Base-by-base conservation (phyloP, 2,329 filamentous ascomycete genomes). In the Penicillium sp. region DNA sequence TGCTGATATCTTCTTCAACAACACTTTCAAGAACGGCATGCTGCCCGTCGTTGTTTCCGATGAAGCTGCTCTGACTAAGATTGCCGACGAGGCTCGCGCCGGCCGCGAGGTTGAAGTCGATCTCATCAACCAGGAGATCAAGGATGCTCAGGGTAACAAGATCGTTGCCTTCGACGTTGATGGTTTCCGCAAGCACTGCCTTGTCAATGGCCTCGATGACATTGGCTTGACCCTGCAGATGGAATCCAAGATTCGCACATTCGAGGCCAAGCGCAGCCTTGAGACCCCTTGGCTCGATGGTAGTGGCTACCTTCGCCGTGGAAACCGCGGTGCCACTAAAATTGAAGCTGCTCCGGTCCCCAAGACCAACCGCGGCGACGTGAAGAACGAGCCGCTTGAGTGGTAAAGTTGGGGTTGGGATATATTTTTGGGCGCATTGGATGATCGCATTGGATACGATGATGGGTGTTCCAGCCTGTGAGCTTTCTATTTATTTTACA, bases 11-110 rank as follows among this genome's bases (percentile, higher is more conserved):
- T 97, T 97, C 86, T 95, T 93, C 85, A 97, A 96, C 85, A 99
- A 99, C 82, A 94, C 90, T n/a, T 97, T 97, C 85, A 97, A 99
- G 84, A 99, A 99, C 80, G 93, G 93, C 79, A 97, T 97, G 94
- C 81, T 97, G 60, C 92, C 93, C 44, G 86, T 97, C 57, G 77
- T 82, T 55, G 89, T 97, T 70, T 78, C 82, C 28, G 86, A 93
- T 72, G 76, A 85, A 61, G 79, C 77, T 1, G 81, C 84, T 28
- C 79, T 97, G 3, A 81, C 89, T 39, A 81, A 81, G 58, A 87
- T 97, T 60, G 87, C 89, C 33, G 84, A 81, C 23, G 90, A 95
- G 75, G 92, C 92, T 29, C 82, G 82, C 33, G 89, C 90, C 3
- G 91, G 91, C 53, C 83, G 83, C 54, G 92, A 97, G 73, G 79